A percentile compares a stretch with the other conserved stretches of the same genome.
phyloP scores from a whole-genome alignment of 179 eudicot species.

The Gypsophila paniculata region DNA sequence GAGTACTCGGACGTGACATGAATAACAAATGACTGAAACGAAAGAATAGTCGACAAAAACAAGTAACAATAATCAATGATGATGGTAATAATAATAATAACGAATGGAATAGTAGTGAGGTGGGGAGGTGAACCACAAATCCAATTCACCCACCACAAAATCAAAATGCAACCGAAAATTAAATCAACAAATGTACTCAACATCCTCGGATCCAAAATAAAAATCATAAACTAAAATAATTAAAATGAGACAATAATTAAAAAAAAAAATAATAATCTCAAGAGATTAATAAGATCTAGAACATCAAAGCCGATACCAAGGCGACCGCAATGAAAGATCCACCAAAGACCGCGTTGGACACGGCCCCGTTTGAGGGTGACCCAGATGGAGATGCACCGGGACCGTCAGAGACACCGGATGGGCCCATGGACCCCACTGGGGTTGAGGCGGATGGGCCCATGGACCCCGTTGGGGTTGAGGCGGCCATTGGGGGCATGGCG shows the following conservation, averaged over 20 bases:
- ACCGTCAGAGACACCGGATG: background rate
- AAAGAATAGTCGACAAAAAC: background rate
- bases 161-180: background rate
- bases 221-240: background rate
- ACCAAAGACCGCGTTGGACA: background rate
- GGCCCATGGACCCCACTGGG: too few species aligned
- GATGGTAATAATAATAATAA: conserved; percentile 2
- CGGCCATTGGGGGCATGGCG: background rate
- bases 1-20: too few species aligned
- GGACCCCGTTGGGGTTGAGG: too few species aligned
- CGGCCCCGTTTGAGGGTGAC: conserved; percentile 2
- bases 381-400: background rate
- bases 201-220: background rate
- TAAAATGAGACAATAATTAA: background rate
- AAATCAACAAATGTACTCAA: conserved; percentile 16
- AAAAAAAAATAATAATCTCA: background rate
- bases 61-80: conserved; percentile 7
- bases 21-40: too few species aligned
- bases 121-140: background rate
- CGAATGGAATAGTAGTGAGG: background rate
- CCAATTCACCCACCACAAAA: background rate
- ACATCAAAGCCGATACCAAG: conserved; percentile 4
- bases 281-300: conserved; percentile 4
- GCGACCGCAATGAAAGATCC: conserved; percentile 2
- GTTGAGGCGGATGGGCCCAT: too few species aligned